Evolutionary conservation across 2,329 filamentous ascomycete species (phyloP).

Genomic region (Trichoderma sp.): DNA sequence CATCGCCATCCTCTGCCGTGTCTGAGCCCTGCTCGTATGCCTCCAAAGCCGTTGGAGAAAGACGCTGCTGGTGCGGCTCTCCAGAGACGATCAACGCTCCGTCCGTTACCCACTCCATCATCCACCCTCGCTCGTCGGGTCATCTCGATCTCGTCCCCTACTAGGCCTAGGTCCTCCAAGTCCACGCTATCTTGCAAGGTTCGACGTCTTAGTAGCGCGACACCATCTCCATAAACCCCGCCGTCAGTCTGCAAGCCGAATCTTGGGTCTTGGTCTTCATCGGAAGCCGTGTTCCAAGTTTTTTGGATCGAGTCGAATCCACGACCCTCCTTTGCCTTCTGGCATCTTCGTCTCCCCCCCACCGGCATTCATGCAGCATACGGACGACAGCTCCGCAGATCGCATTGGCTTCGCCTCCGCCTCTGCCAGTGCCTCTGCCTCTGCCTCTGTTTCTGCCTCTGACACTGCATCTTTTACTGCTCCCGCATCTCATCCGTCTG

Average conservation of each 20-base stretch:
- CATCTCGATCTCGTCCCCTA: constrained; percentile 19
- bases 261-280: constrained; percentile 16
- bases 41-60: not conserved
- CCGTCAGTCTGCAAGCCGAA: constrained; percentile 10
- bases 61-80: not conserved
- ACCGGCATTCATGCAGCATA: constrained; percentile 34
- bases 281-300: constrained; percentile 3
- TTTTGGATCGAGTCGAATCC: not conserved
- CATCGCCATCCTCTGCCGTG: not conserved
- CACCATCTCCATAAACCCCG: constrained; percentile 13
- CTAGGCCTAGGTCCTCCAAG: constrained; percentile 7
- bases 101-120: constrained; percentile 11
- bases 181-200: not conserved
- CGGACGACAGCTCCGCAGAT: constrained; percentile 19
- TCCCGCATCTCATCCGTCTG: constrained; percentile 7
- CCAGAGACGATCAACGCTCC: constrained; percentile 15
- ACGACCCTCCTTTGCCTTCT: not conserved
- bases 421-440: constrained; percentile 8
- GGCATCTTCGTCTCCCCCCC: constrained; percentile 5
- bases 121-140: constrained; percentile 11
- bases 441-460: not conserved
- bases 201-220: not conserved
- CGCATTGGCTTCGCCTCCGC: constrained; percentile 19
- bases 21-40: constrained; percentile 3
- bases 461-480: not conserved